Evolutionary conservation across 2,329 filamentous ascomycete species (phyloP).

Genomic region (Arthroderma sp.): DNA sequence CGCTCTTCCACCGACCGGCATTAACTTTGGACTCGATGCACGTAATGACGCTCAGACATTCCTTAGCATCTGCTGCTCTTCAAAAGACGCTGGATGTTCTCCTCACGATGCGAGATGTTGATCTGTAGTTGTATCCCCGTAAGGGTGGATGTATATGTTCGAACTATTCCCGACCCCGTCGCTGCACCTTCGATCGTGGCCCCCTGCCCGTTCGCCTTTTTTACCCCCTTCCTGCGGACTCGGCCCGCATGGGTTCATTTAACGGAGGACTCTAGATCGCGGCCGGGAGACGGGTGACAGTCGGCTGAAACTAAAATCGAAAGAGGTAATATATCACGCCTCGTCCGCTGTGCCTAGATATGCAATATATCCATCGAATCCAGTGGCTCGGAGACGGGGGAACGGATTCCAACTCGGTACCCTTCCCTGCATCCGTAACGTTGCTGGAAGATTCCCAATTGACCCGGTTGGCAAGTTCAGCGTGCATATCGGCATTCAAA

Average conservation of each 20-base stretch:
- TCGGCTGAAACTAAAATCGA: constrained; percentile 2
- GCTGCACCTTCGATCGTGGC: too few relatives aligned
- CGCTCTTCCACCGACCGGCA: too few relatives aligned
- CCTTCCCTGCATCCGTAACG: neutral
- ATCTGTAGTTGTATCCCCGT: neutral
- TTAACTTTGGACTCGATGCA: neutral
- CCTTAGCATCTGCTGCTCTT: neutral
- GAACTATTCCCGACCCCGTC: too few relatives aligned
- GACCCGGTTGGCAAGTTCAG: neutral
- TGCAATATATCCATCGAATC: neutral
- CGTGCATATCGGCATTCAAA: neutral
- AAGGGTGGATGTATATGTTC: too few relatives aligned
- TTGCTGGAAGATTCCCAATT: neutral
- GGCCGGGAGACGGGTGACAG: neutral
- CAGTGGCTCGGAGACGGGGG: neutral
- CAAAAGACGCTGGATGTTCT: too few relatives aligned
- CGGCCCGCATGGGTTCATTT: neutral
- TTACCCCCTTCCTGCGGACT: neutral
- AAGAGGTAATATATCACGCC: constrained; percentile 1
- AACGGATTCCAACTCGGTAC: neutral
- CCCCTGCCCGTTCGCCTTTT: neutral
- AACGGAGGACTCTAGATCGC: neutral
- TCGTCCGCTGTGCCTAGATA: neutral
- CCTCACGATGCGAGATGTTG: too few relatives aligned
- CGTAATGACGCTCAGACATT: neutral